A percentile compares a stretch with the other conserved stretches of the same genome.
Evolutionary conservation across 192 early-diverging fungal species (phyloP).

Genomic region (Backusella sp.): DNA sequence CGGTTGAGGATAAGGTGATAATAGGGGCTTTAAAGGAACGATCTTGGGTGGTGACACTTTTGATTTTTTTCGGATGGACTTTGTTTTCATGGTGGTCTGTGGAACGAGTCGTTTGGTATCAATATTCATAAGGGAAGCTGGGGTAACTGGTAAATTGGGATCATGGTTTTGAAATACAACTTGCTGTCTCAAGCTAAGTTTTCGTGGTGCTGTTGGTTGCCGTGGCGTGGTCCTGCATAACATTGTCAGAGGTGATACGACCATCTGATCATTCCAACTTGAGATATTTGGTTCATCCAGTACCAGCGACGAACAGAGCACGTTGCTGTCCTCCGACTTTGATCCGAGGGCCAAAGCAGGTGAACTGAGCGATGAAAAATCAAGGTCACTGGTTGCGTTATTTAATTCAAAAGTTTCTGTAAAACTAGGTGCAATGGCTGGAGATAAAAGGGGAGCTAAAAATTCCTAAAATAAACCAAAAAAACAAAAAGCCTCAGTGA

Average conservation of each 20-base stretch:
- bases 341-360: neutral
- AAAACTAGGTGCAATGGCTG: neutral
- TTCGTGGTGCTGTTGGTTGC: neutral
- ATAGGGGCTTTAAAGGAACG: neutral
- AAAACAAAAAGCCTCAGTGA: neutral
- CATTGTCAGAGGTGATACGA: neutral
- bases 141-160: neutral
- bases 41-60: neutral
- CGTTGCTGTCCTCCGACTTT: neutral
- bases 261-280: neutral
- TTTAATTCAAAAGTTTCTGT: neutral
- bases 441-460: conserved; percentile 2
- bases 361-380: neutral
- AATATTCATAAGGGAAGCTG: neutral
- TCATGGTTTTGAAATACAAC: neutral
- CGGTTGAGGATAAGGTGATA: neutral
- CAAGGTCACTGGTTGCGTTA: neutral
- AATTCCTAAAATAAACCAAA: conserved; percentile 1
- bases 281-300: neutral
- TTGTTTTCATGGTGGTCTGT: neutral
- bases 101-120: neutral
- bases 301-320: neutral
- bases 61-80: neutral
- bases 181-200: neutral
- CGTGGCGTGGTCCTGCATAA: neutral